Evolutionary conservation across 257 asterid genomes (phyloP).

Genomic region (Solanum dulcamara): DNA sequence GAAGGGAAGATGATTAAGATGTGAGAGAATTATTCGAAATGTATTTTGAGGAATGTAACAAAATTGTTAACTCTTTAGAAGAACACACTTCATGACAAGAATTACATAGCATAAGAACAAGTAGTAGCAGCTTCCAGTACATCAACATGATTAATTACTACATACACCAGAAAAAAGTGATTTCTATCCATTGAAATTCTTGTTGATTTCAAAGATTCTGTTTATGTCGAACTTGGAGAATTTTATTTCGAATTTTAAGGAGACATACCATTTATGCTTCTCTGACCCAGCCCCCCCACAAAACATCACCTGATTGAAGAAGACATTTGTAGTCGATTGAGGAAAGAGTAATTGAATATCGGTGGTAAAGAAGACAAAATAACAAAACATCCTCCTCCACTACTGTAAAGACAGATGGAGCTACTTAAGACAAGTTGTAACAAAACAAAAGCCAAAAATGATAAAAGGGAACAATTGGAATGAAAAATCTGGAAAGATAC

Average conservation of each 20-base stretch:
- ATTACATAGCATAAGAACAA: not conserved
- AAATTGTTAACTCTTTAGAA: not conserved
- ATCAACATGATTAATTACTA: not conserved
- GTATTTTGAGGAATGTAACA: not conserved
- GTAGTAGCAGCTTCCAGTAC: not conserved
- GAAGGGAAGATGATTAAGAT: not conserved
- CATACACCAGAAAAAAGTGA: not conserved
- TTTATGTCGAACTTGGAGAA: not conserved
- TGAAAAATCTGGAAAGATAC: not conserved
- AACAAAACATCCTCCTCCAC: not conserved
- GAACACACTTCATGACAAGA: not conserved
- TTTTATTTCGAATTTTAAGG: not conserved
- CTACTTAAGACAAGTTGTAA: not conserved
- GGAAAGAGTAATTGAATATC: not conserved
- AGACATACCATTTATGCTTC: not conserved
- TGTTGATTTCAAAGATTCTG: not conserved
- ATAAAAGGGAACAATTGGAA: not conserved
- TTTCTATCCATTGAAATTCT: not conserved
- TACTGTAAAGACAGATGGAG: not conserved
- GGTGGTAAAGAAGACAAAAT: not conserved
- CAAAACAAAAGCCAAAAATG: not conserved
- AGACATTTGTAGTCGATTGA: not conserved
- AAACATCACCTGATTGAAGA: not conserved
- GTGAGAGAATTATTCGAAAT: not conserved
- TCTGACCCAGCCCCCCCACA: not conserved